phyloP scores from a whole-genome alignment of 331 rosid genomes.

The Pyrus hybrid region DNA sequence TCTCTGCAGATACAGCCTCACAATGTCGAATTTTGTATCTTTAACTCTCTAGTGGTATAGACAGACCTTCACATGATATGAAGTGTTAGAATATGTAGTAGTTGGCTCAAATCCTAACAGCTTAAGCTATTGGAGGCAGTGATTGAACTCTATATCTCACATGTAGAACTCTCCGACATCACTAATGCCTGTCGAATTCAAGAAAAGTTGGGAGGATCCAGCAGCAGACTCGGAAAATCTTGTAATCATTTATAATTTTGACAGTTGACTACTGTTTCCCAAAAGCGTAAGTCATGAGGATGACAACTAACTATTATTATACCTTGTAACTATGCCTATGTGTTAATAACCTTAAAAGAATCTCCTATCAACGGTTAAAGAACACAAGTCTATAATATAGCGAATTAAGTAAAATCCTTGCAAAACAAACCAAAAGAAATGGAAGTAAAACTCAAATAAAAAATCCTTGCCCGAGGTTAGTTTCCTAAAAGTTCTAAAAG shows the following conservation, averaged over 20 bases:
- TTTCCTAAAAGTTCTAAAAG: not conserved
- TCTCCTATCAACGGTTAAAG: not conserved
- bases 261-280: not conserved
- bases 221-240: not conserved
- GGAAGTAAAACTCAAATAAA: not conserved
- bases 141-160: not conserved
- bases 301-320: not conserved
- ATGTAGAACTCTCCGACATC: not conserved
- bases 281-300: not conserved
- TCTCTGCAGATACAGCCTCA: not conserved
- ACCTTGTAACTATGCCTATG: not conserved
- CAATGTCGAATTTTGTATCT: not conserved
- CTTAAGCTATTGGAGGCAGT: not conserved
- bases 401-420: too few species aligned
- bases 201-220: not conserved
- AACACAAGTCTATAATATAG: not conserved
- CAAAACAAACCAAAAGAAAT: not conserved
- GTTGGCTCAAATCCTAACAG: not conserved
- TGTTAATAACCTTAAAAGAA: not conserved
- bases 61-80: not conserved
- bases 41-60: not conserved
- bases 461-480: not conserved
- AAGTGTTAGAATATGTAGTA: not conserved
- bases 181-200: not conserved
- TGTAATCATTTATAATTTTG: not conserved